Evolutionary conservation across 495 filamentous ascomycete species (phyloP), one percentile per base, ranked within the genome.

Genomic region (Neurospora hispaniola): DNA sequence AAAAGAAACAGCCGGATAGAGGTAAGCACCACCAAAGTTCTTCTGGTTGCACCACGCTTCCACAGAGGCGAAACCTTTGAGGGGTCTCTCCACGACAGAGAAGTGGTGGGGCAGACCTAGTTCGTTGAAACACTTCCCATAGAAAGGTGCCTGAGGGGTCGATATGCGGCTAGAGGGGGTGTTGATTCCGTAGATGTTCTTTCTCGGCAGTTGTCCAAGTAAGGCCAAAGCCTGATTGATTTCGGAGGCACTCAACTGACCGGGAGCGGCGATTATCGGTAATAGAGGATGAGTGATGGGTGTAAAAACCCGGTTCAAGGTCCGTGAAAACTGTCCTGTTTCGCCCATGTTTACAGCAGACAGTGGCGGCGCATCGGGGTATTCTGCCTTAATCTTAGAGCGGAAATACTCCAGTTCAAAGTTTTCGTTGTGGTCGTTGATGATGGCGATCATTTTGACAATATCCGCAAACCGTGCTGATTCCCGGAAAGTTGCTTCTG

Each of bases 351-450:
- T 96, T 71, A 94, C 88, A 18, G 90, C 92, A 8, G 92, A 93
- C n/a, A 96, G 80, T 5, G 90, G 89, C 9, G 91, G 91, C 12
- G 84, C 81, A 72, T 89, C 86, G 1, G 89, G 82, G 74, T 90
- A 90, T 73, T 88, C 86, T 35, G 84, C 79, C 75, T 88, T 90
- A 77, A 94, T 89, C 68, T 88, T 91, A 0, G 91, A 93, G 11
- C 93, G 89, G 83, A 96, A 96, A 80, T 93, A 94, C 80, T 96
- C 93, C 10, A 96, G 85, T 81, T 94, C 91, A 77, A 94, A 94
- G 80, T 94, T 94, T 72, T 93, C 92, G 75, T 93, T 90, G 78
- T 90, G 89, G 20, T 90, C 89, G 74, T 87, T 88, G 74, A 92
- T 91, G 80, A 94, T 89, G 20, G 91, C 89, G 76, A 94, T 94